A percentile compares a stretch with the other conserved stretches of the same genome.
phyloP scores from a whole-genome alignment of 495 filamentous ascomycete species.

The Staphylotrichum longicolle region DNA sequence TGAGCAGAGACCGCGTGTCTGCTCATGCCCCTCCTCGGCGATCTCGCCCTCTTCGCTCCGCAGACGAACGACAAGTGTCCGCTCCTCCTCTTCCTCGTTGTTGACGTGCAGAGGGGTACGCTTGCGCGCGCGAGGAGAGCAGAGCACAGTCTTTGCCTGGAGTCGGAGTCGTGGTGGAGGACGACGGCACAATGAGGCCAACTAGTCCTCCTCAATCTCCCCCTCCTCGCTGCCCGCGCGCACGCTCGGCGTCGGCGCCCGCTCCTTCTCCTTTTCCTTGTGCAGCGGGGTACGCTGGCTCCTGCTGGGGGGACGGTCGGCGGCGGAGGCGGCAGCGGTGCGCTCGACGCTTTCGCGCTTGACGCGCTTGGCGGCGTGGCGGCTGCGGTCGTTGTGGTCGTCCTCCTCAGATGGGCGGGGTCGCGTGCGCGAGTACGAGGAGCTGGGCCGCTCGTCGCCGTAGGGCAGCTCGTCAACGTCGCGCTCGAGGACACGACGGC shows the following conservation, averaged over 20 bases:
- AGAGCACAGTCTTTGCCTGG: no score
- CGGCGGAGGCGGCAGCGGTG: background rate
- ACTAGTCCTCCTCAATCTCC: conserved; percentile 90
- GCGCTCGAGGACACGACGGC: conserved; percentile 75
- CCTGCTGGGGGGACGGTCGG: conserved; percentile 4
- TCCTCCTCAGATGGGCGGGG: conserved; percentile 67
- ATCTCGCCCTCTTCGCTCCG: no score
- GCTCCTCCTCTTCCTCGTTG: no score
- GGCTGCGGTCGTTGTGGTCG: conserved; percentile 52
- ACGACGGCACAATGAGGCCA: background rate
- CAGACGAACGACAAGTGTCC: no score
- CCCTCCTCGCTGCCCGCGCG: conserved; percentile 94
- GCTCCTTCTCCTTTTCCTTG: conserved; percentile 66
- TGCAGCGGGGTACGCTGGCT: conserved; percentile 21
- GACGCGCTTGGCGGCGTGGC: conserved; percentile 33
- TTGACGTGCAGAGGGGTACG: no score
- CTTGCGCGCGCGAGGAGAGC: no score
- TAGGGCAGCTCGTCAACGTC: conserved; percentile 82
- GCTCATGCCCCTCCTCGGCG: no score
- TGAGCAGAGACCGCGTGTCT: no score
- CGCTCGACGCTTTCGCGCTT: conserved; percentile 19
- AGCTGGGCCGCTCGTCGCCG: conserved; percentile 68
- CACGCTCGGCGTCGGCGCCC: conserved; percentile 55
- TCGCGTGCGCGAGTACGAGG: conserved; percentile 60
- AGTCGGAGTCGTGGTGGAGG: no score